Evolutionary conservation across 75 land plant genomes (phyloP).

Genomic region (Ceratopteris richardii): DNA sequence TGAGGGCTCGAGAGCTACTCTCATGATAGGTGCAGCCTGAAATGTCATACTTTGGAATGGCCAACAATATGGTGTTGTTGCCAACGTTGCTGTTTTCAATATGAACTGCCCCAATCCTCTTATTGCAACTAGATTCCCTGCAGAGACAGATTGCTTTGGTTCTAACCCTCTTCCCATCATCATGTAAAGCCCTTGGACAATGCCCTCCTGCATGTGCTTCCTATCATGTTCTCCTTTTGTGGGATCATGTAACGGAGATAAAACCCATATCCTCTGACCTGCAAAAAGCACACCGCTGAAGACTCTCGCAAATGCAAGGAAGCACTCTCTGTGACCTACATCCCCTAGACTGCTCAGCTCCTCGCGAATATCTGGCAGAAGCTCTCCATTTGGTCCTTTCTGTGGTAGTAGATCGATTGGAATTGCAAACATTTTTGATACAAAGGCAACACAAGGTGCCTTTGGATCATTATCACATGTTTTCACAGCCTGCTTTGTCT

Average conservation of each 20-base stretch:
- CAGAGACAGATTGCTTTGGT: conserved; percentile 48
- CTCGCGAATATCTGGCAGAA: conserved; percentile 13
- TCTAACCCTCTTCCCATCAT: conserved; percentile 95
- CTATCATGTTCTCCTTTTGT: conserved; percentile 36
- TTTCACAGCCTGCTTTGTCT: conserved; percentile 57
- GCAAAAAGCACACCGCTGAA: conserved; percentile 68
- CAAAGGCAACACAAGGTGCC: conserved; percentile 81
- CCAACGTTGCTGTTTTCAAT: conserved; percentile 79
- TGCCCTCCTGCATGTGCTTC: conserved; percentile 76
- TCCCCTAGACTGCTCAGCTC: conserved; percentile 43
- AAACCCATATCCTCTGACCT: conserved; percentile 74
- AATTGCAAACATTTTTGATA: conserved; percentile 93
- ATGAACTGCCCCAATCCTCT: conserved; percentile 79
- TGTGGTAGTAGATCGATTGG: conserved; percentile 66
- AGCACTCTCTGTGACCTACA: conserved; percentile 55
- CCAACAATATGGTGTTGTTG: conserved; percentile 63
- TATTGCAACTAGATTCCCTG: conserved; percentile 86
- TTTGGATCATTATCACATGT: conserved; percentile 55
- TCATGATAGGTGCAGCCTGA: conserved; percentile 80
- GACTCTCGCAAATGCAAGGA: conserved; percentile 87
- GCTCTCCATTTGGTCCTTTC: conserved; percentile 52
- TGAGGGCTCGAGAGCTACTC: conserved; percentile 86
- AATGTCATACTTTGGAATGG: conserved; percentile 85
- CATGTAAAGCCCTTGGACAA: conserved; percentile 58
- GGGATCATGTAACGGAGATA: conserved; percentile 82